Conservation (phyloP, 1,284 basidiomycete species). For the Porogramme epimiltina region DNA sequence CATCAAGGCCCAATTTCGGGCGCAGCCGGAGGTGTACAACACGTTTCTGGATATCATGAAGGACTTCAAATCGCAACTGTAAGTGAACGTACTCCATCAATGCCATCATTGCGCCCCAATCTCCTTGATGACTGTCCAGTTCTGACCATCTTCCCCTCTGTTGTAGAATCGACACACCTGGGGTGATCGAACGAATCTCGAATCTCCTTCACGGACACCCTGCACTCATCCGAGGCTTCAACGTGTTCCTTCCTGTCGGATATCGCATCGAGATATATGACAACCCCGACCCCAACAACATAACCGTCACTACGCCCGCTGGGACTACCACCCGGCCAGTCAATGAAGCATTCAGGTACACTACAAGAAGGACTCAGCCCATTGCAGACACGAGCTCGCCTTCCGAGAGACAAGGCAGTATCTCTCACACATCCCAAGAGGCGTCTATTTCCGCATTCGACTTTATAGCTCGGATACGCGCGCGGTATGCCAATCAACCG, state of each 20-base stretch:
- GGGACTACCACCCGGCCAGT: constrained; percentile 51
- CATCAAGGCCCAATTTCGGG: constrained; percentile 87
- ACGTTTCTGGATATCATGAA: constrained; percentile 98
- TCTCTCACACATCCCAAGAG: constrained; percentile 14
- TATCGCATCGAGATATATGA: constrained; percentile 87
- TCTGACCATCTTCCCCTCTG: constrained; percentile 7
- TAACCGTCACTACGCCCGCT: constrained; percentile 88
- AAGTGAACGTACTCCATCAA: constrained; percentile 30
- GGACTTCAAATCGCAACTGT: constrained; percentile 93
- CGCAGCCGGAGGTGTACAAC: constrained; percentile 94
- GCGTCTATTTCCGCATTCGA: constrained; percentile 78
- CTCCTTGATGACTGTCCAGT: not conserved
- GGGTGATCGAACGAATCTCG: constrained; percentile 94
- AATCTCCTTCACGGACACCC: constrained; percentile 92
- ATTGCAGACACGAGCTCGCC: not conserved
- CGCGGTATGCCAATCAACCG: constrained; percentile 81
- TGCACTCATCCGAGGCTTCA: constrained; percentile 93
- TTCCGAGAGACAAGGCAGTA: not conserved
- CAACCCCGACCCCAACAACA: constrained; percentile 58
- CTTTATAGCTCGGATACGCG: constrained; percentile 97
- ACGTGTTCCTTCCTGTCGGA: constrained; percentile 94
- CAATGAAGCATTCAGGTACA: constrained; percentile 23
- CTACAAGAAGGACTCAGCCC: constrained; percentile 1
- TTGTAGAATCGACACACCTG: constrained; percentile 91
- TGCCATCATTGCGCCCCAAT: too few species aligned